phyloP scores from a whole-genome alignment of 2,329 filamentous ascomycete species.

The Beauveria brongniartii region DNA sequence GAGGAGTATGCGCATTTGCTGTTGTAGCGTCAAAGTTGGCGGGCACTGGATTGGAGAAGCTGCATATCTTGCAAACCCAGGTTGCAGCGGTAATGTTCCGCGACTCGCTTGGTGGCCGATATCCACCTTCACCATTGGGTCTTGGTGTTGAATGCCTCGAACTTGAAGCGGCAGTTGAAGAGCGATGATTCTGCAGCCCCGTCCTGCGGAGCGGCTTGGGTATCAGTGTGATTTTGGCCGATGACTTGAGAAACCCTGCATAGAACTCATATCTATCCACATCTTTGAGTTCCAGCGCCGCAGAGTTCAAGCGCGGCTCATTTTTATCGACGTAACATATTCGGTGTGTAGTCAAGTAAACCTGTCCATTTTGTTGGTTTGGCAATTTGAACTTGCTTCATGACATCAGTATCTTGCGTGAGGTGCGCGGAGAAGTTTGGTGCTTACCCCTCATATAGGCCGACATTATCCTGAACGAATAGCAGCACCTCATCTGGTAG shows the following conservation, averaged over 20 bases:
- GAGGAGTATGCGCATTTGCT: conserved; percentile 67
- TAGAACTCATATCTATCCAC: conserved; percentile 89
- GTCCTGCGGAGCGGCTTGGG: conserved; percentile 69
- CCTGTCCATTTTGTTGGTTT: conserved; percentile 89
- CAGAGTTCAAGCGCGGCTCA: conserved; percentile 76
- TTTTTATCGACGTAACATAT: conserved; percentile 89
- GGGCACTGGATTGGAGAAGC: conserved; percentile 85
- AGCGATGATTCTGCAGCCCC: conserved; percentile 43
- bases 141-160: conserved; percentile 33
- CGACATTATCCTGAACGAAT: conserved; percentile 96
- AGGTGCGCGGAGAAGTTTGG: neutral
- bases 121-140: conserved; percentile 29
- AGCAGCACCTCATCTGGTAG: conserved; percentile 89
- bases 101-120: conserved; percentile 26
- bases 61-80: conserved; percentile 95
- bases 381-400: conserved; percentile 82
- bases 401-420: conserved; percentile 9
- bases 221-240: conserved; percentile 81
- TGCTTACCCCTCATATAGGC: conserved; percentile 88
- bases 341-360: conserved; percentile 92
- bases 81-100: conserved; percentile 51
- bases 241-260: conserved; percentile 90
- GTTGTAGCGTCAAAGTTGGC: conserved; percentile 85
- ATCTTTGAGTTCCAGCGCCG: conserved; percentile 81
- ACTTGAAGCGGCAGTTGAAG: conserved; percentile 37